Base-by-base conservation (phyloP, 208 protist species). In the Trypanosoma mega region DNA sequence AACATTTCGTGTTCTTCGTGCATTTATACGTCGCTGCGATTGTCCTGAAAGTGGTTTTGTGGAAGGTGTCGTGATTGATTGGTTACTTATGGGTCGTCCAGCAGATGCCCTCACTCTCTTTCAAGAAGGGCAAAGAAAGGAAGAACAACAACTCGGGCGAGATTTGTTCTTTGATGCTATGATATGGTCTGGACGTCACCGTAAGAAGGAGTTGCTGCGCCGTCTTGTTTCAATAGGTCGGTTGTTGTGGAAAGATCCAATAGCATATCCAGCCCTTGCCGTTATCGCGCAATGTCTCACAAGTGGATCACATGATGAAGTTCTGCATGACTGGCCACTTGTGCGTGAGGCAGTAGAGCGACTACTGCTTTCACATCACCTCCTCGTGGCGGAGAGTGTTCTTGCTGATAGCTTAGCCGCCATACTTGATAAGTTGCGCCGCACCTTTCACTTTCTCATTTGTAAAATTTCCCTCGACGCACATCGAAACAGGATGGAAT, bases 361-460 rank as follows among this genome's bases (percentile, higher is more conserved):
- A 16, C 29, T 65, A n/a, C 2, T 63, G 2, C 41, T 62, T 41
- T 51, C 62, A 23, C 14, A 45, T 47, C 46, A 64, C 36, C 21
- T 69, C 26, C 36, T 47, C 3, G 8, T 29, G 9, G 31, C 39
- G 6, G 27, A 31, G 4, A 61, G 47, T 48, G 39, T 31, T 2
- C 60, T 91, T 18, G 50, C 74, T 23, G 79, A 89, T 30, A 49
- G 46, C 9, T 41, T 86, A 6, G 67, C 70, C 9, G 78, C 81
- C 2, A 77, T 92, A 8, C 58, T 75, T 12, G 76, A 70, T 33
- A 92, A 92, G 66, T 53, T 92, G 43, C 73, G 80, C 27, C 74
- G 70, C 30, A 79, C 72, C 2, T 74, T 87, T 36, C 61, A 78
- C 36, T 81, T 72, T 67, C 64, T 89, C 9, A 60, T 87, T 30